Evolutionary conservation across 805 yeast genomes (phyloP).

Genomic region (Hemisphaericaspora nanyangensis): DNA sequence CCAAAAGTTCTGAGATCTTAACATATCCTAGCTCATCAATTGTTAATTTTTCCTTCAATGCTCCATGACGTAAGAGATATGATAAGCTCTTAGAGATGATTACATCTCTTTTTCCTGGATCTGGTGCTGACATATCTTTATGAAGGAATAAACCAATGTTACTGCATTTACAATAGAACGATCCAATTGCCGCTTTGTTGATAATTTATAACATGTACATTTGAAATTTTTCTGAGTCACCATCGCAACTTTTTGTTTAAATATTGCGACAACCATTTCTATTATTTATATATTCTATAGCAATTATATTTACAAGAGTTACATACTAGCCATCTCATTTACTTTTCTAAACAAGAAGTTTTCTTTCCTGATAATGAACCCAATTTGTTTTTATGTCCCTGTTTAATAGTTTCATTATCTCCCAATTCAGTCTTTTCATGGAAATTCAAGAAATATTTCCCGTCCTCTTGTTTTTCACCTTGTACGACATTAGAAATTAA

Average conservation of each 20-base stretch:
- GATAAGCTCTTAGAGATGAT: slow-evolving; percentile 71
- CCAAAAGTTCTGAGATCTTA: slow-evolving; percentile 47
- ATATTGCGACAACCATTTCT: no score
- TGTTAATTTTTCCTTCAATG: slow-evolving; percentile 57
- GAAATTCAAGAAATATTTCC: slow-evolving; percentile 57
- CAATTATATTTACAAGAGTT: no score
- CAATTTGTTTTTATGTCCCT: slow-evolving; percentile 38
- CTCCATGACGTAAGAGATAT: slow-evolving; percentile 83
- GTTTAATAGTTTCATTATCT: slow-evolving; percentile 77
- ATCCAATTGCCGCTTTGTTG: no score
- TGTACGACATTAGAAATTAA: slow-evolving; percentile 81
- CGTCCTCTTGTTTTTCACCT: slow-evolving; percentile 51
- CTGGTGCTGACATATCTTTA: slow-evolving; percentile 9
- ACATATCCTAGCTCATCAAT: slow-evolving; percentile 72
- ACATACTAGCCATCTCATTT: no score
- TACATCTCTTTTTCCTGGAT: slow-evolving; percentile 35
- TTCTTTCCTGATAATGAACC: slow-evolving; percentile 43
- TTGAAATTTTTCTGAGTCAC: no score
- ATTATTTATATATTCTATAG: no score
- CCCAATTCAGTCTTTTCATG: slow-evolving; percentile 86
- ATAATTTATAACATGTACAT: no score
- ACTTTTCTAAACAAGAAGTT: slow-evolving; percentile 46
- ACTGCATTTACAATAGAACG: no score
- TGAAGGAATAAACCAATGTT: no score
- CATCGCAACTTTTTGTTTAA: no score